Base-by-base conservation (phyloP, 768 basidiomycete species). In the Russula sp. region DNA sequence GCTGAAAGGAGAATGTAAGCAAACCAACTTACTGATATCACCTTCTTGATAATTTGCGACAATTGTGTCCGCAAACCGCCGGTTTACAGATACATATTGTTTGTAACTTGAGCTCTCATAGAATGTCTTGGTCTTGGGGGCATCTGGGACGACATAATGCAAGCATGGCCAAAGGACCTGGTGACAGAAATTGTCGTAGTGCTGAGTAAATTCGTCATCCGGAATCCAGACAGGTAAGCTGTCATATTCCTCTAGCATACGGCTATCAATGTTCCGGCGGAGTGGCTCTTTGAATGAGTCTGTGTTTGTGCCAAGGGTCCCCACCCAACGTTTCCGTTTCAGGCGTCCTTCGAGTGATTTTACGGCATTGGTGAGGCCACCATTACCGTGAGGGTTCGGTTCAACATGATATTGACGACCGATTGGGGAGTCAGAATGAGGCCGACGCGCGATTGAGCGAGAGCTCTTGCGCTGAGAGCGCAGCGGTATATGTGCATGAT, bases 141-240 rank as follows among this genome's bases (percentile, higher is more conserved):
- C 91, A 69, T 93, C 90, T 2, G 90, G 90, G 51, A 93, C 82
- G 10, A 88, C 87, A 68, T 91, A 93, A 71, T 93, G 91, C 18
- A 94, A 75, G 65, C 86, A 87, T 0, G 91, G 91, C 91, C 91
- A 94, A 34, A 93, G 79, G 18, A 93, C 90, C 73, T 90, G 89
- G 66, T 93, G 91, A 69, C 90, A 93, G 71, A 91, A 93, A 66
- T 88, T 86, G 70, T 92, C 90, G 65, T 93, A 93, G 69, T 83
- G 86, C 53, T 83, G 83, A 62, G 83, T 79, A 64, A 93, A 92
- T 68, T 90, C 90, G 2, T 80, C 78, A 68, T 90, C 87, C 0
- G 87, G 85, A 58, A 93, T 86, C 91, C 90, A 93, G 20, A 93
- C 87, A 0, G 88, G 78, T 3, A 79, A 65, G 58, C 76, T 78